A percentile compares a stretch with the other conserved stretches of the same genome.
Conservation (phyloP, 306 rosid genomes). For the Gleditsia sinensis region DNA sequence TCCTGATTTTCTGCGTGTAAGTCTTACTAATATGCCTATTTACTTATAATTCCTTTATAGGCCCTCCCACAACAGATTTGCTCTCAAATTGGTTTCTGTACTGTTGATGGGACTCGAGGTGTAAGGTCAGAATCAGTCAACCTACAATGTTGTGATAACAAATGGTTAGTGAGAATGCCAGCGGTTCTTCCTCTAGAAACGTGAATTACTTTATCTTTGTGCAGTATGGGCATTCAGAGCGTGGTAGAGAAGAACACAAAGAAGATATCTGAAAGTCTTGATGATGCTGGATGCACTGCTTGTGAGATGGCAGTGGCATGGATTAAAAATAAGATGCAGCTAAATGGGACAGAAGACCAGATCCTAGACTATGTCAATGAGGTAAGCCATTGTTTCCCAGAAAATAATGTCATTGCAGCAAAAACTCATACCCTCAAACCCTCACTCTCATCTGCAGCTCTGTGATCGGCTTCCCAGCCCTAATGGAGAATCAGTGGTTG, state of each 20-base stretch:
- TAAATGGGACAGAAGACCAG: constrained; percentile 54
- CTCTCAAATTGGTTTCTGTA: constrained; percentile 50
- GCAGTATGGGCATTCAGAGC: constrained; percentile 55
- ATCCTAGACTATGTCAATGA: constrained; percentile 55
- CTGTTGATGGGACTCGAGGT: constrained; percentile 36
- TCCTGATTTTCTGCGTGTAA: not conserved
- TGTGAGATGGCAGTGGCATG: constrained; percentile 83
- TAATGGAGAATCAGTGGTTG: constrained; percentile 58
- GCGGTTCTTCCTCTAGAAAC: not conserved
- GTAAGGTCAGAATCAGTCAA: constrained; percentile 44
- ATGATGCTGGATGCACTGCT: constrained; percentile 60
- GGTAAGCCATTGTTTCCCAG: constrained; percentile 34
- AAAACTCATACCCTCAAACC: constrained; percentile 27
- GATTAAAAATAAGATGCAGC: constrained; percentile 57
- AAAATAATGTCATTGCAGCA: not conserved
- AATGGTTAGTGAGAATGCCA: no score
- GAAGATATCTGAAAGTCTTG: constrained; percentile 38
- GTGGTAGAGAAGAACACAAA: constrained; percentile 50
- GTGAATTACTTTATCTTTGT: constrained; percentile 10
- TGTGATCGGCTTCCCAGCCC: constrained; percentile 61
- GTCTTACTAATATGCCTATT: not conserved
- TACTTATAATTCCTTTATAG: constrained; percentile 16
- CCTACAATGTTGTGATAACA: not conserved
- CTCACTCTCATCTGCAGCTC: constrained; percentile 47
- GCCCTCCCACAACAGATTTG: constrained; percentile 39